phyloP scores from a whole-genome alignment of 1,284 basidiomycete species.

The Ustilago shanxiensis region DNA sequence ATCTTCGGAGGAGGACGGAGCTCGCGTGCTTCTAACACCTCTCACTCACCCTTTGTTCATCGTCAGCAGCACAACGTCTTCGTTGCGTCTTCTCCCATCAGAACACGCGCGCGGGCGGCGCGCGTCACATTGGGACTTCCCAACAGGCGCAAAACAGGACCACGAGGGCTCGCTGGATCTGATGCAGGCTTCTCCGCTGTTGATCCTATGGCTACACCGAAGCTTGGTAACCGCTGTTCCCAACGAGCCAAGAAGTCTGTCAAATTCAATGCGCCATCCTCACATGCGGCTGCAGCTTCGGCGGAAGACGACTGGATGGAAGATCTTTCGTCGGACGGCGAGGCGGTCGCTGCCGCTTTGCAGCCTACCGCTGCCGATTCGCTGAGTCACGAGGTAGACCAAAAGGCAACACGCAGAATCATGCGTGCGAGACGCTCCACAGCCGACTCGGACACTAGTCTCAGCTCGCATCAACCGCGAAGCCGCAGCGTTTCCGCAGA shows the following conservation, averaged over 20 bases:
- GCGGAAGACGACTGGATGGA: constrained; percentile 49
- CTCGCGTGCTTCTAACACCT: constrained; percentile 40
- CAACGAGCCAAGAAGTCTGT: constrained; percentile 32
- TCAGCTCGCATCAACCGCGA: constrained; percentile 21
- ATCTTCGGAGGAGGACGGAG: constrained; percentile 45
- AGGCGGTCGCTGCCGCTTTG: constrained; percentile 19
- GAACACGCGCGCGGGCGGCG: constrained; percentile 44
- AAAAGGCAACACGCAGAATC: neutral
- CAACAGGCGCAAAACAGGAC: constrained; percentile 17
- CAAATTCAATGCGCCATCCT: constrained; percentile 19
- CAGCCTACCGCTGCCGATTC: neutral
- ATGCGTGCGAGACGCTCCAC: constrained; percentile 21
- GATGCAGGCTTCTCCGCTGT: constrained; percentile 18
- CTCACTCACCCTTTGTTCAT: constrained; percentile 30
- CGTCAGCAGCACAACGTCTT: constrained; percentile 41
- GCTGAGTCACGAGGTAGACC: neutral
- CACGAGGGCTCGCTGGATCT: constrained; percentile 14
- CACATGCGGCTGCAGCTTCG: constrained; percentile 1
- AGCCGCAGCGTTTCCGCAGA: constrained; percentile 29
- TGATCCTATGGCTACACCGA: constrained; percentile 43
- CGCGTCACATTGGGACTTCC: constrained; percentile 24
- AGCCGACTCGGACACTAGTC: constrained; percentile 24
- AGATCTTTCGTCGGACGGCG: constrained; percentile 29
- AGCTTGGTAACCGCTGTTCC: constrained; percentile 23
- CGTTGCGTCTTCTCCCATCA: constrained; percentile 54